Base-by-base conservation (phyloP, 2,329 filamentous ascomycete species). In the Orbilia quercus region DNA sequence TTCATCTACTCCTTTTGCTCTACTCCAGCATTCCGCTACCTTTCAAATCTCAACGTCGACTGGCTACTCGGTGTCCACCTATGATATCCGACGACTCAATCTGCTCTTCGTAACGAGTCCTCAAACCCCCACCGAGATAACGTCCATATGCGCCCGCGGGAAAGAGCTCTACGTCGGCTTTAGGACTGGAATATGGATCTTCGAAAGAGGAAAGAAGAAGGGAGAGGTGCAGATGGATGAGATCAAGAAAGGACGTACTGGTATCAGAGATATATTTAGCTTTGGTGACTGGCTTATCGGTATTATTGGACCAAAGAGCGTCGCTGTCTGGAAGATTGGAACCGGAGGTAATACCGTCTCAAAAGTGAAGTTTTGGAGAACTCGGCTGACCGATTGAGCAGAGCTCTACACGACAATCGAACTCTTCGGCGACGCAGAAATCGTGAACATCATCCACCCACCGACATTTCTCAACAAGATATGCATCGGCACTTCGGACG, bases 41-140 rank as follows among this genome's bases (percentile, higher is more conserved):
- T 99, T 96, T 80, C 95, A 99, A 80, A 92, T 99, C 81, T 98
- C 95, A 34, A 99, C 95, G 28, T 98, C 92, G 0, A 91, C 96
- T 74, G 95, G 94, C 75, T 87, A 89, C 78, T 91, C 90, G 70
- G 85, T 99, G 50, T 95, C 99, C 82, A 99, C 95, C 0, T 99
- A 99, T 83, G 95, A 99, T 80, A 83, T 99, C 74, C 91, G 90
- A 80, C 88, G 89, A 78, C 86, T 99, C 74, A 94, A 96, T 78
- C 87, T 99, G 54, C 88, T 98, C 78, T 99, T 99, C 81, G 87
- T 99, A 73, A 97, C 91, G 18, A 86, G 92, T 57, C 95, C 96
- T 0, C 91, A 96, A 80, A 97, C 93, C 0, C 92, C 92, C 1
- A 86, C 87, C 76, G 84, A 88, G 55, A 96, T 74, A 18, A 74